Conservation (phyloP, 108 stramenopile genomes). For the Hondaea fermentalgiana region DNA sequence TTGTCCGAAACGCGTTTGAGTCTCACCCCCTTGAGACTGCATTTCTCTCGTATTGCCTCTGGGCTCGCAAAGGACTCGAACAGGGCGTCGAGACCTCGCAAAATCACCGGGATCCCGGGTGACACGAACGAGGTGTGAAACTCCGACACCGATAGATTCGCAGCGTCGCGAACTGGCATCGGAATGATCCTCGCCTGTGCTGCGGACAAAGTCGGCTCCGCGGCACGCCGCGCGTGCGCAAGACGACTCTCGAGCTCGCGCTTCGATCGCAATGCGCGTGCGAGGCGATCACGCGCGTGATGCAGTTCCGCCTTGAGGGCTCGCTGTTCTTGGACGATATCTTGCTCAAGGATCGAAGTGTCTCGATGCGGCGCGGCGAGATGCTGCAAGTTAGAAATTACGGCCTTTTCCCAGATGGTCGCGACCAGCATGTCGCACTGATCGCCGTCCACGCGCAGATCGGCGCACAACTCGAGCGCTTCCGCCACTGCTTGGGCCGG, state of each 20-base stretch:
- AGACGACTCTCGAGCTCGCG: no score
- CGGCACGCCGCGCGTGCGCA: no score
- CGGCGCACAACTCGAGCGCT: neutral
- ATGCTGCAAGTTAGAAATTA: neutral
- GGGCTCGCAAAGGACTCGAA: neutral
- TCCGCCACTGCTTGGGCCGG: neutral
- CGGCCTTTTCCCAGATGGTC: neutral
- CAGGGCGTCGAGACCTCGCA: neutral
- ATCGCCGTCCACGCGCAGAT: neutral
- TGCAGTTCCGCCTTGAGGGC: no score
- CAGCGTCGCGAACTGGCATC: no score
- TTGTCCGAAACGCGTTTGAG: neutral
- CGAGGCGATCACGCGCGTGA: no score
- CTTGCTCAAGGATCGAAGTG: no score
- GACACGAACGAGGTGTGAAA: neutral
- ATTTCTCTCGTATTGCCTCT: neutral
- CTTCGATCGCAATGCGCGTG: no score
- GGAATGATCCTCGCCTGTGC: no score
- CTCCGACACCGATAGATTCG: neutral
- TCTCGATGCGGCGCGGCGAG: neutral
- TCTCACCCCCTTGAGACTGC: neutral
- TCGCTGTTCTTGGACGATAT: no score
- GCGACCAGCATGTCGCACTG: neutral
- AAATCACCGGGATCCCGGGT: neutral
- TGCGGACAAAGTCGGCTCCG: no score